Evolutionary conservation across 176 grass and related monocot species (phyloP), one percentile per base, ranked within the genome.

Genomic region (Elymus sibiricus): DNA sequence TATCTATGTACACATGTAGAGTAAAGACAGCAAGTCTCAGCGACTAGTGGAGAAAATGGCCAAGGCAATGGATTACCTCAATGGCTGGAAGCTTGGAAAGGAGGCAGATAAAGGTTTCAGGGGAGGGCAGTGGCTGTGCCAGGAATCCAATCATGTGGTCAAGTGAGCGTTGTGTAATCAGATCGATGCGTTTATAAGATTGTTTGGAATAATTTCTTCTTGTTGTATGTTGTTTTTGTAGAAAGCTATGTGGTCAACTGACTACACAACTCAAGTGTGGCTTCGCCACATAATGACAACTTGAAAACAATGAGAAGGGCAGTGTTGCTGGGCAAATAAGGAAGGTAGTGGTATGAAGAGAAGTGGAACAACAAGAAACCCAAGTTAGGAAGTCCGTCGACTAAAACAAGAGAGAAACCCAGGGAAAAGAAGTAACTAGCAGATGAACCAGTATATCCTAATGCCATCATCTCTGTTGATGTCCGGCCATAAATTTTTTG

Each of bases 1-100:
- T 25, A 16, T 73, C 68, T 64, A 76, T 2, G 27, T 35, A 35
- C 26, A 46, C 12, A 47, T 19, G 70, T 61, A 74, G 70, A 34
- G 70, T 74, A 84, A 63, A 74, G 58, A 15, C 56, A 76, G 11
- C 53, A 74, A 49, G 81, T 83, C 24, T n/a, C 34, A 83, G 49
- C 80, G 70, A 84, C 25, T 46, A 63, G 17, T 74, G 26, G 26
- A 24, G 12, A 74, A 56, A 53, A 22, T 14, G 12, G 25, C 17
- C 32, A 70, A 66, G 25, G 25, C 25, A 84, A 75, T 75, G 82
- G 47, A 84, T 43, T 64, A 31, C 26, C 58, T 35, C 72, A 75
- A 76, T 47, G 42, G 28, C 27, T 12, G 55, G 39, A 49, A 74
- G 70, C 70, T 16, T 74, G 40, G 70, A 74, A 74, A 7, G 58